Base-by-base conservation (phyloP, 2,329 filamentous ascomycete genomes). In the Pseudogymnoascus sp. region DNA sequence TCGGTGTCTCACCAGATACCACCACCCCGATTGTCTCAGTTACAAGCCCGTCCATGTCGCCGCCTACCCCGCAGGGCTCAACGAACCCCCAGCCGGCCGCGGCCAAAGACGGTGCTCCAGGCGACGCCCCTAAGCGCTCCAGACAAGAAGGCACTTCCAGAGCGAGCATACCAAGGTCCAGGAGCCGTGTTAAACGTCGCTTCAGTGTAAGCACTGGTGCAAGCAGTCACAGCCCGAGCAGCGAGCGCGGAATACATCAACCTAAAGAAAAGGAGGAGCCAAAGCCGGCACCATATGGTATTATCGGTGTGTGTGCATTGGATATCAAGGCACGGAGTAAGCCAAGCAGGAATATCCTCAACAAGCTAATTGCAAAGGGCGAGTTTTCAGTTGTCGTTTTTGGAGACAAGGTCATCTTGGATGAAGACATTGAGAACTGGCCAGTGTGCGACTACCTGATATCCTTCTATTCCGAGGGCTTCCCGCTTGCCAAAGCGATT, bases 321-420 rank as follows among this genome's bases (percentile, higher is more conserved):
- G 94, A 99, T 76, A 84, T 93, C 68, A 99, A 99, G 77, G 94
- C 94, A 36, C 85, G 94, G 70, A 97, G 92, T 80, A 97, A 97
- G 75, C 94, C 94, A 1, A 97, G 93, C 72, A 84, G 95, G 67
- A 97, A 96, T 71, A 99, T 99, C 68, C 78, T 99, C 64, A 97
- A 96, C 71, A 86, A 92, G 59, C 81, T 99, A 18, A 93, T 97
- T 67, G 86, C 89, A 35, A 92, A 95, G 67, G 85, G 87, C 59
- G 93, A 97, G 69, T 97, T 99, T 71, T 93, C 99, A 70, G 92
- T 97, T 25, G 88, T 96, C 65, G 93, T 99, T 10, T 99, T 99
- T 77, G 95, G 94, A 58, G 94, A 99, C 78, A 99, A 99, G 76
- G 93, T 97, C 45, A 99, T 99, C 68, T 80, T 99, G 36, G 94